Percentiles rank a stretch among this genome's conserved stretches.
Evolutionary conservation across 2,329 filamentous ascomycete genomes (phyloP).

Genomic region (Chaetomiaceae sp.): DNA sequence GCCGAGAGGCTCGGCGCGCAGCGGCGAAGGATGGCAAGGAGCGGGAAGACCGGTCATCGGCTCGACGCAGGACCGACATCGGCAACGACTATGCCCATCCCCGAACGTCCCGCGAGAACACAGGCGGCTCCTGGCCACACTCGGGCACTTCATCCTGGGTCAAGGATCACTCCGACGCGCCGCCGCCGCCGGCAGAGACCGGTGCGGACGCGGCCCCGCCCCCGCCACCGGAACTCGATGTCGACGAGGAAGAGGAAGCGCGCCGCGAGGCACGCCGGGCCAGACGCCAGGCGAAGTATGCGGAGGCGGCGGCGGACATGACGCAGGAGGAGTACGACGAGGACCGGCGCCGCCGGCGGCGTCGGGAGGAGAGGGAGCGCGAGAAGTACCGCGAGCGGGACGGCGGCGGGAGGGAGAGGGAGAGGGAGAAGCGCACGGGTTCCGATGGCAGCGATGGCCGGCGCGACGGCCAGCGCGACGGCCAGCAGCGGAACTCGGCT

Average conservation of each 20-base stretch:
- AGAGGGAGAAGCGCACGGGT: slow-evolving; percentile 20
- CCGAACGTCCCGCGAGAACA: slow-evolving; percentile 33
- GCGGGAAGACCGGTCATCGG: slow-evolving; percentile 32
- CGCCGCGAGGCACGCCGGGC: slow-evolving; percentile 44
- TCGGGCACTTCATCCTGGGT: slow-evolving; percentile 62
- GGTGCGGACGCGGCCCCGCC: slow-evolving; percentile 22
- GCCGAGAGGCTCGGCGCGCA: slow-evolving; percentile 47
- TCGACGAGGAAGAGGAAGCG: slow-evolving; percentile 40
- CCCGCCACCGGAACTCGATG: slow-evolving; percentile 30
- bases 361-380: slow-evolving; percentile 25
- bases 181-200: slow-evolving; percentile 44
- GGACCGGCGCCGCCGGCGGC: slow-evolving; percentile 24
- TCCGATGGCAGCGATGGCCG: slow-evolving; percentile 28
- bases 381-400: slow-evolving; percentile 11
- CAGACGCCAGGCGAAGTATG: slow-evolving; percentile 39
- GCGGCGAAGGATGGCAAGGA: slow-evolving; percentile 37
- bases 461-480: slow-evolving; percentile 20
- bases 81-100: slow-evolving; percentile 41
- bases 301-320: slow-evolving; percentile 32
- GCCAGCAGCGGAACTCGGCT: slow-evolving; percentile 22
- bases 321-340: slow-evolving; percentile 29
- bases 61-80: slow-evolving; percentile 38
- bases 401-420: slow-evolving; percentile 3
- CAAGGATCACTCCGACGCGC: slow-evolving; percentile 55
- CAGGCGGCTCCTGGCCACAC: slow-evolving; percentile 49